Percentiles rank a stretch among this genome's conserved stretches.
These are phyloP conservation scores for Chimonanthus praecox DNA, from an alignment of 164 flowering plant species.

Conservation along the genomic window DNA sequence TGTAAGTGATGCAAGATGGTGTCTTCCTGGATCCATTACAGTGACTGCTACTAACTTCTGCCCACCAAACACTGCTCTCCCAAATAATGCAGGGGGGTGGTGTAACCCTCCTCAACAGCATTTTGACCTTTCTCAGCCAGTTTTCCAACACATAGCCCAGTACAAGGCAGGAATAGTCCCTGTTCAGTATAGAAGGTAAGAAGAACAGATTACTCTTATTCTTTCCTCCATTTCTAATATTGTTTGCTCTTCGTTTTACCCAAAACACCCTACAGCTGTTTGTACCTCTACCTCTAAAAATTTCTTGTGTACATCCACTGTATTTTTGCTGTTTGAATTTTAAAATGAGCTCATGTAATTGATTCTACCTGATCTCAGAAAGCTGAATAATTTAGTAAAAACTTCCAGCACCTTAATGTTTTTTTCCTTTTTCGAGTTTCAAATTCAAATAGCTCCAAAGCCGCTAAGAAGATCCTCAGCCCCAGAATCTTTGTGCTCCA, in stretches of 20 bases:
- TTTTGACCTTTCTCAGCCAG: slow-evolving; percentile 70
- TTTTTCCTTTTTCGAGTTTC: no score
- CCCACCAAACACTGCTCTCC: slow-evolving; percentile 42
- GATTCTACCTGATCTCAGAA: no score
- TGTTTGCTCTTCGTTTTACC: not conserved
- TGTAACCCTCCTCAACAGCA: slow-evolving; percentile 62
- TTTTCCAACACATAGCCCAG: slow-evolving; percentile 58
- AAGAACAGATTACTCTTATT: not conserved
- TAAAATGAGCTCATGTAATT: no score
- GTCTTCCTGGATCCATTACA: slow-evolving; percentile 48
- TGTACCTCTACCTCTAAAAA: not conserved
- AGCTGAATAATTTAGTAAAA: no score
- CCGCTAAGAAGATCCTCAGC: no score
- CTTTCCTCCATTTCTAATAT: not conserved
- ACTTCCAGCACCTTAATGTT: no score
- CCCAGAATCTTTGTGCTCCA: no score
- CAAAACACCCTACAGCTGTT: not conserved
- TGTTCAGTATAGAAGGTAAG: slow-evolving; percentile 56
- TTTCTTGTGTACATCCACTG: no score
- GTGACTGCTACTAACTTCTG: slow-evolving; percentile 83
- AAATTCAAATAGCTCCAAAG: no score
- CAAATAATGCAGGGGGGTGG: slow-evolving; percentile 41
- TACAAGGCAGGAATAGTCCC: slow-evolving; percentile 75
- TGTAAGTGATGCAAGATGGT: slow-evolving; percentile 54
- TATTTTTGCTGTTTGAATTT: no score